phyloP scores from a whole-genome alignment of 1,139 yeast genomes.

The Zygosaccharomyces pseudobailii region DNA sequence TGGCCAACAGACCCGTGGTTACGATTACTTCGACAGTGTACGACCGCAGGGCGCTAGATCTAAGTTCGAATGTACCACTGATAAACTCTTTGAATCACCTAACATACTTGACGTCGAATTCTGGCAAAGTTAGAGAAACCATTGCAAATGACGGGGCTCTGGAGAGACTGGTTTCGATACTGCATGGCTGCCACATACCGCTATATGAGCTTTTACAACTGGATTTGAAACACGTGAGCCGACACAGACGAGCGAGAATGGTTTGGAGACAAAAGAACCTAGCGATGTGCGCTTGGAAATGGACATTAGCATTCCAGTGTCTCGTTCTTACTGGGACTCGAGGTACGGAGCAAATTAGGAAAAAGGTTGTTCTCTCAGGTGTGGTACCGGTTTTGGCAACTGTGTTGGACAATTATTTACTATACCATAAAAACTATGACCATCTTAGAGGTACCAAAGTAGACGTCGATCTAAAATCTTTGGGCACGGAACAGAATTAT shows the following conservation, averaged over 20 bases:
- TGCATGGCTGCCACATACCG: slow-evolving; percentile 66
- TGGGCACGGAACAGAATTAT: slow-evolving; percentile 17
- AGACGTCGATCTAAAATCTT: slow-evolving; percentile 20
- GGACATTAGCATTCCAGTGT: slow-evolving; percentile 94
- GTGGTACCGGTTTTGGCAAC: slow-evolving; percentile 88
- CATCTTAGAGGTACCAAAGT: slow-evolving; percentile 27
- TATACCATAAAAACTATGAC: slow-evolving; percentile 36
- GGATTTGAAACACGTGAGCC: slow-evolving; percentile 17
- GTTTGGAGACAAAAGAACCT: slow-evolving; percentile 35
- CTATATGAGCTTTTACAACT: slow-evolving; percentile 21
- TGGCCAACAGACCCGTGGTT: slow-evolving; percentile 82
- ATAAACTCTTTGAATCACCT: slow-evolving; percentile 88
- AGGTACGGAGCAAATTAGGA: slow-evolving; percentile 81
- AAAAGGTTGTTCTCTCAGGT: slow-evolving; percentile 87
- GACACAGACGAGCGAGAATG: slow-evolving; percentile 19
- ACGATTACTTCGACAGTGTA: slow-evolving; percentile 84
- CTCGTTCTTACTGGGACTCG: slow-evolving; percentile 86
- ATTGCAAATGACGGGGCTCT: slow-evolving; percentile 87
- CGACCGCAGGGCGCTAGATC: slow-evolving; percentile 89
- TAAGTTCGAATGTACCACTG: slow-evolving; percentile 82
- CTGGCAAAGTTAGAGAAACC: slow-evolving; percentile 87
- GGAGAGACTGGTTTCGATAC: slow-evolving; percentile 78
- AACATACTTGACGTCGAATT: slow-evolving; percentile 79
- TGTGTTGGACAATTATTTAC: slow-evolving; percentile 75
- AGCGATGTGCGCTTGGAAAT: slow-evolving; percentile 82